Percentiles rank a stretch among this genome's conserved stretches.
phyloP scores from a whole-genome alignment of 148 eudicot species.

The Vaccinium corymbosum region DNA sequence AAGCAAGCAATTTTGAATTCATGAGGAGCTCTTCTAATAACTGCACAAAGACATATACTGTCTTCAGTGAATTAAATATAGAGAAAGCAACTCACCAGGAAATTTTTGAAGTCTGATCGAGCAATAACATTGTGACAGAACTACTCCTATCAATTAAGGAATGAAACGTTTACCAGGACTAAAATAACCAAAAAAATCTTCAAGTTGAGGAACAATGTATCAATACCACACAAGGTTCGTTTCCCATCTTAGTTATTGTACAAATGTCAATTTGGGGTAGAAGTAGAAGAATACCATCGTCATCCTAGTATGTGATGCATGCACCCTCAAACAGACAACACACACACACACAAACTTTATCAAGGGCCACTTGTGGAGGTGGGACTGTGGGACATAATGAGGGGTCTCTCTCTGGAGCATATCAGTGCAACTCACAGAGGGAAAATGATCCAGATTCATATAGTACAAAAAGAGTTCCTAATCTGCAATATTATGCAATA shows the following conservation, averaged over 20 bases:
- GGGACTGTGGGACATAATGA: background rate
- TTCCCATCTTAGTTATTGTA: background rate
- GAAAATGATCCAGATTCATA: background rate
- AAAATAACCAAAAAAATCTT: too few relatives aligned
- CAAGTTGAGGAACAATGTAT: too few relatives aligned
- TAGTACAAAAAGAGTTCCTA: background rate
- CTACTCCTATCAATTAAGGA: too few relatives aligned
- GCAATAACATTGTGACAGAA: background rate
- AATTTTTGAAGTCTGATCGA: background rate
- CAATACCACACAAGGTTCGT: background rate
- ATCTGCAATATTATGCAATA: background rate
- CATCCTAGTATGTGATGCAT: too few relatives aligned
- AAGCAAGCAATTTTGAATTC: constrained; percentile 96
- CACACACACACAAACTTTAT: too few relatives aligned
- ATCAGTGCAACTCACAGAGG: background rate
- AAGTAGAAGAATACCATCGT: background rate
- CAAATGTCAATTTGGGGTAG: background rate
- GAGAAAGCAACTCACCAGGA: background rate
- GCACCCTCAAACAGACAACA: too few relatives aligned
- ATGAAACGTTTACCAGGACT: too few relatives aligned
- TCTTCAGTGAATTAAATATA: background rate
- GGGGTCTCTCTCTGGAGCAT: constrained; percentile 2
- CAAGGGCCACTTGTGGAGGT: background rate
- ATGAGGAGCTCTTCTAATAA: constrained; percentile 96
- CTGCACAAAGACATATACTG: constrained; percentile 37